Evolutionary conservation across 768 basidiomycete species (phyloP), one percentile per base, ranked within the genome.

Genomic region (Boletales sp.): DNA sequence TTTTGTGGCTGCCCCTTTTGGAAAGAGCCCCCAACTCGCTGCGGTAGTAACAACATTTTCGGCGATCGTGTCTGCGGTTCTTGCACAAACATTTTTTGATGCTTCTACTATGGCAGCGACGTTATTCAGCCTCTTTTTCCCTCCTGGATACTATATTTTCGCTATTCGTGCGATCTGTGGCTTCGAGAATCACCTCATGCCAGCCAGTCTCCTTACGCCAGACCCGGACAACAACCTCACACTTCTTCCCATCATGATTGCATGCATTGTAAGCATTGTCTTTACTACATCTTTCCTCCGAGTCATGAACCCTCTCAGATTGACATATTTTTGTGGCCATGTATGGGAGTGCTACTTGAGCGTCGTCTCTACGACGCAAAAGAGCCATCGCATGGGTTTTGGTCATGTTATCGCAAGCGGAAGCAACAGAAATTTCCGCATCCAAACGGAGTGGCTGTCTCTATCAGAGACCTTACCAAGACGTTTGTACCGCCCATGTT

Each of bases 111-210:
- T 65, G 4, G 71, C 69, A 1, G 79, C 83, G 17, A 77, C 82
- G 53, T 66, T 89, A 21, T 85, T 86, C 59, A 78, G 84, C 2
- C 61, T 90, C 41, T 57, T 90, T 19, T 89, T 90, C 59, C 89
- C 89, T 0, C 86, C 89, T 2, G 78, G 79, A 11, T 90, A 83
- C 65, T 90, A 86, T 56, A 75, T 87, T 18, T 90, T 89, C 57
- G 81, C 80, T 8, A 78, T 82, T 9, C 77, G 84, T 40, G 80
- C 81, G 1, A 77, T 90, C 1, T 76, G 79, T 46, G 85, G 84
- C 12, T 90, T 77, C 57, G 87, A 91, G 67, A 78, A 76, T 45
- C 71, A 82, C 46, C 70, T 74, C 48, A 66, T 78, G 29, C 64
- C 79, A 2, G 81, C 86, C 0, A 75, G 84, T 56, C 63, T 77